phyloP scores from a whole-genome alignment of 805 yeast genomes.

The Cyberlindnera japonica region DNA sequence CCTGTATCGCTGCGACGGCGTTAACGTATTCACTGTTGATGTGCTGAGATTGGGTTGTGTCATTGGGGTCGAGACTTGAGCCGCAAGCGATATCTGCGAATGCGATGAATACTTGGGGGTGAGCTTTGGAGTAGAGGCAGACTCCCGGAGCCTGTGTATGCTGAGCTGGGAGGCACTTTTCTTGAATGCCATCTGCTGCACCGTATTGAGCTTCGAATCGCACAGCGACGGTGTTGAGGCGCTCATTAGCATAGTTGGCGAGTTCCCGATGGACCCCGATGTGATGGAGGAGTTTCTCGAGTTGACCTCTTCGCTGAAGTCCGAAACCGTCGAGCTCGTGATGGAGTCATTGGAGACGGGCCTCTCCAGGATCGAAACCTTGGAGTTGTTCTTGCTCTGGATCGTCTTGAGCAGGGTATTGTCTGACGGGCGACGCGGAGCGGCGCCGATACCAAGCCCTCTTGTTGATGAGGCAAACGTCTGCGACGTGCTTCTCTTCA shows the following conservation, averaged over 20 bases:
- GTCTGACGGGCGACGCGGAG: conserved; percentile 27
- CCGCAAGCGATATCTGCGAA: not conserved
- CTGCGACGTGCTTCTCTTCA: conserved; percentile 9
- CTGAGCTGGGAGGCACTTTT: conserved; percentile 4
- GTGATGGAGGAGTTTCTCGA: conserved; percentile 29
- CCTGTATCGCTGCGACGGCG: conserved; percentile 41
- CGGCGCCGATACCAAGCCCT: conserved; percentile 20
- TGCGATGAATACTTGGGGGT: conserved; percentile 2
- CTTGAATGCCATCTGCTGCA: not conserved
- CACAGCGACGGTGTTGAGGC: conserved; percentile 5
- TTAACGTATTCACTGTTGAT: conserved; percentile 26
- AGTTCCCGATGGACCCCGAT: conserved; percentile 19
- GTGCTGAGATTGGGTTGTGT: conserved; percentile 6
- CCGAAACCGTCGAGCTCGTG: conserved; percentile 20
- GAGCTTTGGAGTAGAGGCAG: conserved; percentile 11
- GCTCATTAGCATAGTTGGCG: conserved; percentile 16
- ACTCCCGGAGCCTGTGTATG: conserved; percentile 7
- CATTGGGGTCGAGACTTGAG: not conserved
- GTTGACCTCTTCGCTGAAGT: conserved; percentile 16
- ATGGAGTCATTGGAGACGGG: conserved; percentile 30
- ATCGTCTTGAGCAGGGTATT: conserved; percentile 16
- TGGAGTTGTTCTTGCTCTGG: conserved; percentile 6
- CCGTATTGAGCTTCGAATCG: not conserved
- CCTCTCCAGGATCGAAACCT: conserved; percentile 22
- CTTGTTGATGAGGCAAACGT: conserved; percentile 7